Evolutionary conservation across 441 rosid species (phyloP).

Genomic region (Jatropha podagrica): DNA sequence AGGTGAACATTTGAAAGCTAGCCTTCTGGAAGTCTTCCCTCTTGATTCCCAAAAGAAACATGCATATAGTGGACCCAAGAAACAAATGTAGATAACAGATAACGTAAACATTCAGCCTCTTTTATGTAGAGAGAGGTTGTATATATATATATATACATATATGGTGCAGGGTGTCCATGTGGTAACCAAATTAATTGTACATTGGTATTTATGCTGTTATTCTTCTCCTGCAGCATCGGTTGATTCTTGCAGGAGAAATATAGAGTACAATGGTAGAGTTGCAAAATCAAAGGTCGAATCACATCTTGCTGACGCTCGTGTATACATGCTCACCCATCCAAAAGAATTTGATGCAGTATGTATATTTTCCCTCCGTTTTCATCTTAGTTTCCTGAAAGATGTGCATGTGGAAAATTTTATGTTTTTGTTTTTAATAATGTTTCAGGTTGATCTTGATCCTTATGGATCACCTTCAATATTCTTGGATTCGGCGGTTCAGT

Average conservation of each 20-base stretch:
- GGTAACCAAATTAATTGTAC: neutral
- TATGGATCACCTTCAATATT: conserved; percentile 95
- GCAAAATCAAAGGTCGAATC: conserved; percentile 92
- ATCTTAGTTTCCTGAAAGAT: neutral
- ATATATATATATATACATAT: neutral
- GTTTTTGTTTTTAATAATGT: conserved; percentile 19
- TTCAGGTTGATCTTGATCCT: conserved; percentile 99
- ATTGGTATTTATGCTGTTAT: neutral
- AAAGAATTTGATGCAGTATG: conserved; percentile 96
- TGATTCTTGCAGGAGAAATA: conserved; percentile 89
- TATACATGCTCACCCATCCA: conserved; percentile 87
- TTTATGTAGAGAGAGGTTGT: neutral
- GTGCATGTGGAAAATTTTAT: neutral
- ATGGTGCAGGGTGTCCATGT: neutral
- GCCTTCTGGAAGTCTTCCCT: conserved; percentile 12
- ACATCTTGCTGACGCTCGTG: conserved; percentile 91
- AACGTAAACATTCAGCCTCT: neutral
- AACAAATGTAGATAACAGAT: neutral
- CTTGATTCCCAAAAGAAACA: neutral
- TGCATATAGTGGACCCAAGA: conserved; percentile 11
- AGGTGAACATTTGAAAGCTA: conserved; percentile 41
- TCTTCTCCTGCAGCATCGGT: conserved; percentile 56
- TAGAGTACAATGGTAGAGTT: conserved; percentile 84
- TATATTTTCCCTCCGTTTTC: neutral
- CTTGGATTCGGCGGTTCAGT: conserved; percentile 96